Conservation (phyloP, 228 moss, liverwort and hornwort genomes). For the Sphagnum fallax region DNA sequence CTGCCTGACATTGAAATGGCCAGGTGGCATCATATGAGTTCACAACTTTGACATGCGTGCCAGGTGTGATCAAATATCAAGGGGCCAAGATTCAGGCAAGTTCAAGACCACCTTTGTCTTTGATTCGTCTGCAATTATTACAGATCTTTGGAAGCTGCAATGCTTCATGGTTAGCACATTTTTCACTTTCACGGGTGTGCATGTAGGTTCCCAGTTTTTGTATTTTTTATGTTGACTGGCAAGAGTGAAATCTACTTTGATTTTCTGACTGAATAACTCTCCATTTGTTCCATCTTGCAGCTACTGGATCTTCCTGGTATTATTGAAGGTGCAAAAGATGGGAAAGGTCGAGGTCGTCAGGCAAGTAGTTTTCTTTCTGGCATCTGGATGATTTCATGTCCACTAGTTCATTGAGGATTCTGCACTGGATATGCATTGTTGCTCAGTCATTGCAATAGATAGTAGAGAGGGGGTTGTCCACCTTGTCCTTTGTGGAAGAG, state of each 20-base stretch:
- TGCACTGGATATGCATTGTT: too few species aligned
- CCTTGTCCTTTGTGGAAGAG: too few species aligned
- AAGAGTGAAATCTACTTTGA: background rate
- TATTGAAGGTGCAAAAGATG: conserved; percentile 98
- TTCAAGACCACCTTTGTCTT: background rate
- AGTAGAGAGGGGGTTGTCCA: too few species aligned
- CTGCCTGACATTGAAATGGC: too few species aligned
- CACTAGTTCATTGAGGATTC: too few species aligned
- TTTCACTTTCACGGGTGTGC: background rate
- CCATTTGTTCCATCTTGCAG: conserved; percentile 10
- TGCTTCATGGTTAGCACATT: too few species aligned
- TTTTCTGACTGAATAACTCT: background rate
- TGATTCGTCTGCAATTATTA: background rate
- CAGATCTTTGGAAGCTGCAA: background rate
- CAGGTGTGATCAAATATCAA: conserved; percentile 85
- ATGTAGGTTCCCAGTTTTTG: background rate
- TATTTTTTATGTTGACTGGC: background rate
- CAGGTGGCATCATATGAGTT: conserved; percentile 98
- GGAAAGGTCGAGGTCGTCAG: conserved; percentile 98
- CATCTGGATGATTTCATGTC: too few species aligned
- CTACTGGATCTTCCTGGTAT: conserved; percentile 96
- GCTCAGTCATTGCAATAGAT: too few species aligned
- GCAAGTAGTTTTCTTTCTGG: conserved; percentile 1
- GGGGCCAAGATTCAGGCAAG: conserved; percentile 83
- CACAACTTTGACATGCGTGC: conserved; percentile 97